Percentiles rank a stretch among this genome's conserved stretches.
Conservation (phyloP, 768 basidiomycete genomes). For the Boletus huronensis region DNA sequence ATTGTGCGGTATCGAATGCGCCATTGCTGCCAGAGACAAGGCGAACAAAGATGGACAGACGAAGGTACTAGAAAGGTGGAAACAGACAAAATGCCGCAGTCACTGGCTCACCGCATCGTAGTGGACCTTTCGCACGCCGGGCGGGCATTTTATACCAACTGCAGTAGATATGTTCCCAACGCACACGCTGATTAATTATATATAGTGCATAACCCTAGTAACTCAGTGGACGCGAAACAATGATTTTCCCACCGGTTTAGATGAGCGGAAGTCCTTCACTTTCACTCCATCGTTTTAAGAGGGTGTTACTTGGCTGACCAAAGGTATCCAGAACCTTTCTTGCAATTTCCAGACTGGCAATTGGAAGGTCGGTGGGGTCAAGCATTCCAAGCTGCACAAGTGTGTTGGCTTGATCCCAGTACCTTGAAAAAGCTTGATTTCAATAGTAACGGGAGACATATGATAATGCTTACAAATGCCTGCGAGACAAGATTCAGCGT, state of each 20-base stretch:
- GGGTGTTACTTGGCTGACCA: conserved; percentile 36
- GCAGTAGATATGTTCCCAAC: not conserved
- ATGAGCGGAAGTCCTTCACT: conserved; percentile 35
- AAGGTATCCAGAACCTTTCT: conserved; percentile 43
- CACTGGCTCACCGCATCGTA: not conserved
- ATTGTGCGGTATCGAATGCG: conserved; percentile 11
- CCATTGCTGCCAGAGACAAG: conserved; percentile 28
- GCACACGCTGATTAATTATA: not conserved
- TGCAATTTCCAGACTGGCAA: conserved; percentile 39
- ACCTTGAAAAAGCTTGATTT: conserved; percentile 24
- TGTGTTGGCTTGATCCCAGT: conserved; percentile 49
- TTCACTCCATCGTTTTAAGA: conserved; percentile 36
- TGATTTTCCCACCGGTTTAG: conserved; percentile 8
- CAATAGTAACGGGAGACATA: not conserved
- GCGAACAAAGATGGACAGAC: conserved; percentile 5
- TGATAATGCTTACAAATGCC: conserved; percentile 17
- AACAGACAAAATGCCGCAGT: not conserved
- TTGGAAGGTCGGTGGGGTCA: conserved; percentile 29
- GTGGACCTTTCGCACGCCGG: conserved; percentile 20
- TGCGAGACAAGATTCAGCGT: not conserved
- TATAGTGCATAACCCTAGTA: too few species aligned
- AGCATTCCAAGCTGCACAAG: conserved; percentile 43
- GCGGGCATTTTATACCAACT: not conserved
- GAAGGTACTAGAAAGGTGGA: not conserved
- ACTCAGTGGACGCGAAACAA: not conserved